phyloP scores from a whole-genome alignment of 192 early-diverging fungal genomes.

The Geosiphon pyriformis region DNA sequence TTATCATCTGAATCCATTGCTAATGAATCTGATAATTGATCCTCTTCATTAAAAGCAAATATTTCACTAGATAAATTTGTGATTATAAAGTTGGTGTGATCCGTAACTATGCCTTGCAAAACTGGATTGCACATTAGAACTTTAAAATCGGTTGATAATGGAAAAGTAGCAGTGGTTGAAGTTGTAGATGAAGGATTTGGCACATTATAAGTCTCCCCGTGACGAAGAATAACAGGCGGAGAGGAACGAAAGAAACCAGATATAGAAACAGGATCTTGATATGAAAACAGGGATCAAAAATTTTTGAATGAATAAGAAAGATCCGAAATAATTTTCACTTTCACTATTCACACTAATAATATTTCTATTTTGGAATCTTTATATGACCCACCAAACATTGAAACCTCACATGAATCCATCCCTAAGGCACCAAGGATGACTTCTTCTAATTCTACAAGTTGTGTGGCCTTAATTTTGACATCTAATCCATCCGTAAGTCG shows the following conservation, averaged over 20 bases:
- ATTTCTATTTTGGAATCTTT: neutral
- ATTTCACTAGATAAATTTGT: conserved; percentile 40
- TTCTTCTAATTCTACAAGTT: conserved; percentile 55
- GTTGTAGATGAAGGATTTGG: conserved; percentile 26
- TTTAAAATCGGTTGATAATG: conserved; percentile 25
- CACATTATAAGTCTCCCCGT: conserved; percentile 31
- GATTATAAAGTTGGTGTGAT: conserved; percentile 50
- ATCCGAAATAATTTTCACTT: conserved; percentile 11
- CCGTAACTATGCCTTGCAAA: conserved; percentile 55
- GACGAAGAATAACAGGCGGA: conserved; percentile 36
- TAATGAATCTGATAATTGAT: neutral
- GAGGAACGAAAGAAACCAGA: conserved; percentile 27
- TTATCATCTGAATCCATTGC: conserved; percentile 26
- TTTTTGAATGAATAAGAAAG: conserved; percentile 4
- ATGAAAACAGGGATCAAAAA: neutral
- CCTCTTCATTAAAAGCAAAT: conserved; percentile 8
- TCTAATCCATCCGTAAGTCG: neutral
- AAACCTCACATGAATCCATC: conserved; percentile 43
- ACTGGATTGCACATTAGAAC: conserved; percentile 62
- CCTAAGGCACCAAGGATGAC: conserved; percentile 56
- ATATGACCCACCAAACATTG: conserved; percentile 32
- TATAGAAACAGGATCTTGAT: conserved; percentile 29
- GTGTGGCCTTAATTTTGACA: conserved; percentile 32
- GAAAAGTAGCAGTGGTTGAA: conserved; percentile 12
- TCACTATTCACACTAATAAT: conserved; percentile 24